A percentile compares a stretch with the other conserved stretches of the same genome.
Evolutionary conservation across 2,329 filamentous ascomycete genomes (phyloP).

Genomic region (Raffaelea albimanens): DNA sequence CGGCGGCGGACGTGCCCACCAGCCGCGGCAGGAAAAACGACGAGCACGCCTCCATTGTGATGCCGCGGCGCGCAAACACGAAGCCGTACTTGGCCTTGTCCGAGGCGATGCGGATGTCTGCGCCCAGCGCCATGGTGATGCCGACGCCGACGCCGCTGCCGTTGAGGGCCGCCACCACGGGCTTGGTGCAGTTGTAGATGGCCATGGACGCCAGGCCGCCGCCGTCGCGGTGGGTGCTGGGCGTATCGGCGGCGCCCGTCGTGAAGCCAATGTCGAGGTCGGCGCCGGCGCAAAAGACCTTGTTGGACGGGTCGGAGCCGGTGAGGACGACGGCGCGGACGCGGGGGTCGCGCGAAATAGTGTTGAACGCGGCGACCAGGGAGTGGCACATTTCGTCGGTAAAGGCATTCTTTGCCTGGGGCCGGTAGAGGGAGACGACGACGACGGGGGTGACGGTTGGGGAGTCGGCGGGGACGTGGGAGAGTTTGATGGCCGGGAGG

Average conservation of each 20-base stretch:
- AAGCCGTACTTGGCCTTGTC: slow-evolving; percentile 59
- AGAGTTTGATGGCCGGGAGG: slow-evolving; percentile 35
- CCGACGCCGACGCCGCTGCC: slow-evolving; percentile 51
- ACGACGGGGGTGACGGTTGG: slow-evolving; percentile 50
- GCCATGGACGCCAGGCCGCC: slow-evolving; percentile 46
- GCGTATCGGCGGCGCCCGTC: background rate
- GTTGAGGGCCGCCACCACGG: slow-evolving; percentile 49
- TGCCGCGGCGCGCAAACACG: slow-evolving; percentile 60
- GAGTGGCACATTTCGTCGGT: slow-evolving; percentile 54
- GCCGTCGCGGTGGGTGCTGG: slow-evolving; percentile 32
- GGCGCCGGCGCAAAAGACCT: slow-evolving; percentile 49
- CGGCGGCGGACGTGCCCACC: slow-evolving; percentile 53
- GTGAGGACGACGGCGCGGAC: slow-evolving; percentile 47
- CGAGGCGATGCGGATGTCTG: slow-evolving; percentile 43
- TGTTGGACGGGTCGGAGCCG: slow-evolving; percentile 35
- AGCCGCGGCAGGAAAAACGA: slow-evolving; percentile 65
- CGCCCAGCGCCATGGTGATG: slow-evolving; percentile 52
- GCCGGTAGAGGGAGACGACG: slow-evolving; percentile 55
- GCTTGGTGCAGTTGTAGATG: slow-evolving; percentile 48
- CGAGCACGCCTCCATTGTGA: slow-evolving; percentile 63
- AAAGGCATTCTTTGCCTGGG: slow-evolving; percentile 59
- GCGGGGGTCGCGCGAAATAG: slow-evolving; percentile 42
- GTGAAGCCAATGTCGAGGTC: slow-evolving; percentile 31
- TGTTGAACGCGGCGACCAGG: slow-evolving; percentile 42
- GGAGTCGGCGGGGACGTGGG: slow-evolving; percentile 40